Percentiles rank a stretch among this genome's conserved stretches.
These are phyloP conservation scores for Beauveria australis DNA, from an alignment of 2,329 filamentous ascomycete species.

Conservation along the genomic window DNA sequence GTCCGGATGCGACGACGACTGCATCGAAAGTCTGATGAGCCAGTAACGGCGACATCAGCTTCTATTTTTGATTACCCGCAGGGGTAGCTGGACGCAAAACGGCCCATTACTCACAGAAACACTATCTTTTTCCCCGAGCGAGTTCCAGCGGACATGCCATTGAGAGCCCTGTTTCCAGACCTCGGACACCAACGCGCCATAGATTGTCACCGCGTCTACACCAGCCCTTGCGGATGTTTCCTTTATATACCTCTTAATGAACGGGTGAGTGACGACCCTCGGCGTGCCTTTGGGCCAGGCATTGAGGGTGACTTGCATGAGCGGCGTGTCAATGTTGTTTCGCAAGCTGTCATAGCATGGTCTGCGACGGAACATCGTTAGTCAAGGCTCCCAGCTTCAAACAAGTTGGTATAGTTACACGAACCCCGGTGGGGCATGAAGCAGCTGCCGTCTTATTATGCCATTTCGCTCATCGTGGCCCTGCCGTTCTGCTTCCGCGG, in stretches of 20 bases:
- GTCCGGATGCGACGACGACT: constrained; percentile 57
- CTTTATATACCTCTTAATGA: neutral
- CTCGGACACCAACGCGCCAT: neutral
- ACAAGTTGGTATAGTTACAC: too few species aligned
- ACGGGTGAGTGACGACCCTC: constrained; percentile 46
- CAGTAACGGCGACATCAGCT: too few species aligned
- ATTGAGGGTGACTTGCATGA: constrained; percentile 35
- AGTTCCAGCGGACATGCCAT: neutral
- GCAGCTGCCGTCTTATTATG: neutral
- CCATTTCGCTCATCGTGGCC: neutral
- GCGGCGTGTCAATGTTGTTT: constrained; percentile 64
- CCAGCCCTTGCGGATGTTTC: neutral
- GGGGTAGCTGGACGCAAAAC: too few species aligned
- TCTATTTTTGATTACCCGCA: too few species aligned
- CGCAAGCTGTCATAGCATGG: constrained; percentile 53
- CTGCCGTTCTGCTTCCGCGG: neutral
- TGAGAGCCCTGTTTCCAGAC: neutral
- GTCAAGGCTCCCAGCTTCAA: constrained; percentile 9
- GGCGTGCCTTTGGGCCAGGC: constrained; percentile 52
- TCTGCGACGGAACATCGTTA: constrained; percentile 22
- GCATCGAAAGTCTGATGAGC: constrained; percentile 46
- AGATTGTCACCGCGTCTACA: neutral
- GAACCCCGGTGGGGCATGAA: neutral
- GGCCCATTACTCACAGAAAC: neutral
- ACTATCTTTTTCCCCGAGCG: neutral